These are phyloP conservation scores for Hanseniaspora gamundiae DNA, from an alignment of 1,139 yeast species.

Conservation along the genomic window DNA sequence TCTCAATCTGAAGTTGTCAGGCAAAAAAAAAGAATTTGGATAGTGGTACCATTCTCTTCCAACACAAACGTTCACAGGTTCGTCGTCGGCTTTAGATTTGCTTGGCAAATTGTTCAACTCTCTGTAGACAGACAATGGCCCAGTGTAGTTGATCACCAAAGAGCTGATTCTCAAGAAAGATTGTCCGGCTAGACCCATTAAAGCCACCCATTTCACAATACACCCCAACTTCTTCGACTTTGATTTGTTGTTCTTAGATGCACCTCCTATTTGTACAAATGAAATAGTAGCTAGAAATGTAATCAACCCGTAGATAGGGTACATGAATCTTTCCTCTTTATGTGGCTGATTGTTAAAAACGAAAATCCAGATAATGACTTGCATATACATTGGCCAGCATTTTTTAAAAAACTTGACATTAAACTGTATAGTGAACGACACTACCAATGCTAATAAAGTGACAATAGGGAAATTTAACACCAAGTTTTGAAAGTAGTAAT, in stretches of 20 bases:
- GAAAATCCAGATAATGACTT: conserved; percentile 51
- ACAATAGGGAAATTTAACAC: conserved; percentile 55
- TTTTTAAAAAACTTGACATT: conserved; percentile 11
- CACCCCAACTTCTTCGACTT: background rate
- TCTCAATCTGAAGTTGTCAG: conserved; percentile 43
- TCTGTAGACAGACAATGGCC: conserved; percentile 41
- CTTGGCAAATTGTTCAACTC: conserved; percentile 13
- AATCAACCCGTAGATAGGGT: conserved; percentile 69
- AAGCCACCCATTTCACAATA: background rate
- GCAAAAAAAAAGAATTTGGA: conserved; percentile 78
- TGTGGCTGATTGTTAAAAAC: conserved; percentile 73
- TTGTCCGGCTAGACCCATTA: conserved; percentile 14
- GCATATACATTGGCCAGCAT: conserved; percentile 27
- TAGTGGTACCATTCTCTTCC: conserved; percentile 94
- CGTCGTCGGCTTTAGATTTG: conserved; percentile 11
- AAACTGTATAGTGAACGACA: conserved; percentile 21
- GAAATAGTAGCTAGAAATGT: conserved; percentile 51
- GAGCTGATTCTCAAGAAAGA: conserved; percentile 33
- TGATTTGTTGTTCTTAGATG: background rate
- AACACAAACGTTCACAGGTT: conserved; percentile 49
- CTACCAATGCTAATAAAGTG: conserved; percentile 27
- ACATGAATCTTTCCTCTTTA: conserved; percentile 85
- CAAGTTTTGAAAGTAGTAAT: conserved; percentile 59
- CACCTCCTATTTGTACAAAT: conserved; percentile 9
- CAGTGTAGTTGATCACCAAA: conserved; percentile 44